phyloP scores from a whole-genome alignment of 495 filamentous ascomycete genomes.

The Penicillium coffeae region DNA sequence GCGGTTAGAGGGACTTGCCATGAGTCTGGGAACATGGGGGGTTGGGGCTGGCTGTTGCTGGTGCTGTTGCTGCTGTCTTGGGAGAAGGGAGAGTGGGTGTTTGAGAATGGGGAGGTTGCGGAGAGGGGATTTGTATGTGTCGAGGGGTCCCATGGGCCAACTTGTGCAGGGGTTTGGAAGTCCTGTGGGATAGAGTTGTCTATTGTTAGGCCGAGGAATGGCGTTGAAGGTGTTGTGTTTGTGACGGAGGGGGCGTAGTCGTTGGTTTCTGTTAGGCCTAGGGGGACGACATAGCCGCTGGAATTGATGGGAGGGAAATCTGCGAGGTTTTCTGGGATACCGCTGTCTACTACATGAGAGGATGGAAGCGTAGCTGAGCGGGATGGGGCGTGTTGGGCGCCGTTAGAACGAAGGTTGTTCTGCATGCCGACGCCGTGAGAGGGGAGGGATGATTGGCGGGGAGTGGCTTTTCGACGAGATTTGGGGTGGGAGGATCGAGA shows the following conservation, averaged over 20 bases:
- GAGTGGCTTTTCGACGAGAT: conserved; percentile 10
- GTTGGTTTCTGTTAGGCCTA: conserved; percentile 19
- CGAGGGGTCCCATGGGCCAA: neutral
- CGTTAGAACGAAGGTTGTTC: neutral
- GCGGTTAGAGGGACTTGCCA: conserved; percentile 39
- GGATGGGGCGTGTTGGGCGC: neutral
- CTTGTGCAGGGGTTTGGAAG: neutral
- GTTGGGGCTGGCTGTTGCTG: neutral
- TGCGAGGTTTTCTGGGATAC: conserved; percentile 33
- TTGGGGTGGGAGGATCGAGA: conserved; percentile 8
- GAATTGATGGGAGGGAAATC: conserved; percentile 39
- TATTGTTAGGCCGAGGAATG: conserved; percentile 7
- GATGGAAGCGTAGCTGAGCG: neutral
- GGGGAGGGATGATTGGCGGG: conserved; percentile 9
- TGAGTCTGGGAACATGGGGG: conserved; percentile 26
- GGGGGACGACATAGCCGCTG: conserved; percentile 36
- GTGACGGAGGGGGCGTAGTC: conserved; percentile 2
- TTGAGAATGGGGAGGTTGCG: conserved; percentile 13
- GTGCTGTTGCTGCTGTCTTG: conserved; percentile 12
- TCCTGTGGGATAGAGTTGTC: neutral
- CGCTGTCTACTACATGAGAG: conserved; percentile 1
- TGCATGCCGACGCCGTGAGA: neutral
- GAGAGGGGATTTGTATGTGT: conserved; percentile 4
- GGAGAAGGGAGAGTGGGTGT: conserved; percentile 24
- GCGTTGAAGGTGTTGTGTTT: conserved; percentile 4